Base-by-base conservation (phyloP, 495 filamentous ascomycete genomes). In the Xylaria scruposa region DNA sequence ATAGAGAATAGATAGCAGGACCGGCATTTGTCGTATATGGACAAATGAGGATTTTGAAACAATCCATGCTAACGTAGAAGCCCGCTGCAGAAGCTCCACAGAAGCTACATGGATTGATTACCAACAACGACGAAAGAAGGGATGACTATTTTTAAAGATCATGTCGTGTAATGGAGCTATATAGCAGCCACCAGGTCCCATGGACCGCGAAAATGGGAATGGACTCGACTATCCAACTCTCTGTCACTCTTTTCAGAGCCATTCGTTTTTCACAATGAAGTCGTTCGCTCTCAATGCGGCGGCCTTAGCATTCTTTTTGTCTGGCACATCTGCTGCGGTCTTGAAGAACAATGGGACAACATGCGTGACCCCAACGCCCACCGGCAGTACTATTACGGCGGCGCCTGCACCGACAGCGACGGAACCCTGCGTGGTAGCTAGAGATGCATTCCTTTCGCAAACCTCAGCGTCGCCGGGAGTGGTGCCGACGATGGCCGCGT, bases 401-500 rank as follows among this genome's bases (percentile, higher is more conserved):
- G 26, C 17, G 17, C 67, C 67, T 36, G 61, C 67, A 12, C 67
- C 67, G 38, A 69, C 67, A 10, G n/a, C 65, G 49, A 56, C 19
- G 10, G 53, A 69, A 31, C 67, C 67, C 5, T 69, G 67, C 17
- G 67, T 49, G 40, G 44, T 69, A 61, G 67, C 67, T 21, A 19
- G 67, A 49, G 67, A 69, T n/a, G 54, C 67, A 59, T 69, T 1
- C 40, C 33, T n/a, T 36, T 59, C 67, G 2, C 67, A 69, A 24
- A 8, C 29, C 24, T 59, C 54, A 2, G 21, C 17, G 5, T 68
- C 51, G 12, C 51, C 26, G 2, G 49, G 31, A 15, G 38, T 71
- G n/a, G 31, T 47, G 19, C 77, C 77, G n/a, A 70, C 76, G 12
- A 77, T 83, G 26, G 70, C 78, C 38, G 83, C 81, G 13, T 64